A percentile compares a stretch with the other conserved stretches of the same genome.
Evolutionary conservation across 257 asterid genomes (phyloP).

Genomic region (Agastache rugosa): DNA sequence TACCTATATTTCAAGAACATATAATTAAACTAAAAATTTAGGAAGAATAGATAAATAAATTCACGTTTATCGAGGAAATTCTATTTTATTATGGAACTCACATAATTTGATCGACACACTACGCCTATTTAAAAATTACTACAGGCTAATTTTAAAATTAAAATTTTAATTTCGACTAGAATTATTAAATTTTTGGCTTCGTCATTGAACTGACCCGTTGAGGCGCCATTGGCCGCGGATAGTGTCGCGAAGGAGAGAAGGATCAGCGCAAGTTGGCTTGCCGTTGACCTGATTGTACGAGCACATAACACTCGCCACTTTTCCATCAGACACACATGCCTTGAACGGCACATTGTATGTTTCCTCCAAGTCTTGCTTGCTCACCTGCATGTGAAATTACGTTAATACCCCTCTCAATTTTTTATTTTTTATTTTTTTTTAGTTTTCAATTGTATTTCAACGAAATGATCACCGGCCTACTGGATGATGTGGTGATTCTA

Average conservation of each 20-base stretch:
- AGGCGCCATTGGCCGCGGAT: slow-evolving; percentile 85
- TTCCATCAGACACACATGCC: slow-evolving; percentile 85
- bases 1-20: slow-evolving; percentile 45
- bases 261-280: slow-evolving; percentile 92
- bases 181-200: neutral
- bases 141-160: neutral
- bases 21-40: neutral
- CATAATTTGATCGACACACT: too few species aligned
- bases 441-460: neutral
- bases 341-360: slow-evolving; percentile 94
- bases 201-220: slow-evolving; percentile 57
- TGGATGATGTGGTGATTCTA: too few species aligned
- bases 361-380: slow-evolving; percentile 86
- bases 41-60: neutral
- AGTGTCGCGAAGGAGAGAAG: slow-evolving; percentile 72
- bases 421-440: too few species aligned
- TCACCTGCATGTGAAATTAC: slow-evolving; percentile 54
- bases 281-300: slow-evolving; percentile 96
- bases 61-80: neutral
- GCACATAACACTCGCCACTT: slow-evolving; percentile 95
- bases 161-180: neutral
- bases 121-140: too few species aligned
- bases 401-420: neutral
- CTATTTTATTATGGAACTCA: too few species aligned
- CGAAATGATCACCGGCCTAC: too few species aligned